These are phyloP conservation scores for Phaeosphaeria sp. DNA, from an alignment of 2,329 filamentous ascomycete genomes.

Conservation along the genomic window DNA sequence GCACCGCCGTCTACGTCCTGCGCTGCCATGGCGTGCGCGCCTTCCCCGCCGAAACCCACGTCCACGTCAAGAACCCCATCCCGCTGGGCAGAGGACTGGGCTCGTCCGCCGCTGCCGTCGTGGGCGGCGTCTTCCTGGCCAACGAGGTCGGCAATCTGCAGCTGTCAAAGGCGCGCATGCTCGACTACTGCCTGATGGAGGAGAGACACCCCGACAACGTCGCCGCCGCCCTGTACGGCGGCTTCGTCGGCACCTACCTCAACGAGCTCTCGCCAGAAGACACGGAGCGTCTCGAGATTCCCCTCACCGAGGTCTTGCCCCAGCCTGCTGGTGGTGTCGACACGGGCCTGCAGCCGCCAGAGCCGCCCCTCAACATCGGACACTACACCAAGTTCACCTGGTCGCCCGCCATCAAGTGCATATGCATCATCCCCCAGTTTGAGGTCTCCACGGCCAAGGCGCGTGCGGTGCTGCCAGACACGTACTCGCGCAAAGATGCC, in stretches of 20 bases:
- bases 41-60: constrained; percentile 83
- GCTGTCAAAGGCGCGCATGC: constrained; percentile 78
- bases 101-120: constrained; percentile 94
- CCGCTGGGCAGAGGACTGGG: constrained; percentile 90
- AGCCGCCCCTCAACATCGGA: constrained; percentile 90
- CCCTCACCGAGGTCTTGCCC: constrained; percentile 89
- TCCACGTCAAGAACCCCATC: constrained; percentile 96
- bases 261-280: constrained; percentile 91
- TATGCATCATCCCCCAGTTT: constrained; percentile 95
- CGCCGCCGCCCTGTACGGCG: constrained; percentile 91
- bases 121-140: constrained; percentile 90
- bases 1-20: constrained; percentile 92
- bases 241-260: constrained; percentile 95
- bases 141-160: constrained; percentile 85
- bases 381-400: constrained; percentile 96
- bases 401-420: constrained; percentile 93
- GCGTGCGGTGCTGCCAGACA: constrained; percentile 79
- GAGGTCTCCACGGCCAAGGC: constrained; percentile 94
- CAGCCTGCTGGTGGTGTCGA: constrained; percentile 89
- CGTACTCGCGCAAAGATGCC: constrained; percentile 82
- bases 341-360: constrained; percentile 83
- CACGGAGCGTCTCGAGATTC: constrained; percentile 88
- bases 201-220: constrained; percentile 65
- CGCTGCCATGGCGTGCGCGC: constrained; percentile 85
- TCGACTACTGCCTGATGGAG: constrained; percentile 98